Conservation (phyloP, 768 basidiomycete genomes). For the Chiua virens region DNA sequence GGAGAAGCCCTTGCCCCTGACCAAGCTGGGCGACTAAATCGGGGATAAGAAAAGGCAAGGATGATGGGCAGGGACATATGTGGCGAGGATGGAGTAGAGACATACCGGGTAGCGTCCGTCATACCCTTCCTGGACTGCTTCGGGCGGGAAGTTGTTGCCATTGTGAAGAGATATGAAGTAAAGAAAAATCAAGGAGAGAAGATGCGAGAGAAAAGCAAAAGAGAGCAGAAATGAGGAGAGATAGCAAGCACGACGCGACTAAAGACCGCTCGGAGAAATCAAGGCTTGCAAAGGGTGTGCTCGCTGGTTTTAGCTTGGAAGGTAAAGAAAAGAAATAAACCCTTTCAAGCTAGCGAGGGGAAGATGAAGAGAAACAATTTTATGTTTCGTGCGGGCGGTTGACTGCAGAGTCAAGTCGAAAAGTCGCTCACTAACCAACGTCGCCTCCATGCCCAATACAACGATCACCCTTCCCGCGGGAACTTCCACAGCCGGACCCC, state of each 20-base stretch:
- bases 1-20: constrained; percentile 66
- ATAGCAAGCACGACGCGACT: constrained; percentile 37
- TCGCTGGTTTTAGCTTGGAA: constrained; percentile 23
- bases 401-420: constrained; percentile 30
- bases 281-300: constrained; percentile 17
- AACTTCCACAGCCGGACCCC: constrained; percentile 28
- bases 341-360: constrained; percentile 26
- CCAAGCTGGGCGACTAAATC: constrained; percentile 56
- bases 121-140: constrained; percentile 65
- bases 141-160: constrained; percentile 64
- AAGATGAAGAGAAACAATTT: constrained; percentile 26
- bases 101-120: constrained; percentile 55
- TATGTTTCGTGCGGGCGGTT: constrained; percentile 29
- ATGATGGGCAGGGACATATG: constrained; percentile 12
- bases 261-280: constrained; percentile 24
- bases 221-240: constrained; percentile 36
- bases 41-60: constrained; percentile 7
- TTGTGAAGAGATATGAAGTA: constrained; percentile 31
- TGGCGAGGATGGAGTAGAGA: constrained; percentile 22
- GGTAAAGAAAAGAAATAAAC: constrained; percentile 16
- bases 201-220: constrained; percentile 25
- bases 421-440: constrained; percentile 30
- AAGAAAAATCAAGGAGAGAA: constrained; percentile 32
- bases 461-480: constrained; percentile 29
- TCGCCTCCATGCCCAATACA: constrained; percentile 29